Percentiles rank a stretch among this genome's conserved stretches.
These are phyloP conservation scores for Haplosporangium sp. DNA, from an alignment of 371 early-diverging fungal genomes.

Conservation along the genomic window DNA sequence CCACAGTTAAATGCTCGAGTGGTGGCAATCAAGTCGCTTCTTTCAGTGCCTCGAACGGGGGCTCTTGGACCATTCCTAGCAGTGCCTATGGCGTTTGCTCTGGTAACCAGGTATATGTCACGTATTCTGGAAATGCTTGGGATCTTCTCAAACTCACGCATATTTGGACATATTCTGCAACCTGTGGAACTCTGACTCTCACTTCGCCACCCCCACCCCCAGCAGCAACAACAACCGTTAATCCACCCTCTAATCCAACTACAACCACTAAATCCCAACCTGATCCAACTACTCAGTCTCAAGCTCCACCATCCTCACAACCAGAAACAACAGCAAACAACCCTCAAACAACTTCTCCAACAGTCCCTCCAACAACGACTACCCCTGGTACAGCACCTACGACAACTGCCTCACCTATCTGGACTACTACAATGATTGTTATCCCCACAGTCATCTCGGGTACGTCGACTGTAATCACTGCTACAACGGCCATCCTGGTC, in stretches of 20 bases:
- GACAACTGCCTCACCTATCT: neutral
- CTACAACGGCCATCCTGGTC: neutral
- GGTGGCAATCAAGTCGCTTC: slow-evolving; percentile 15
- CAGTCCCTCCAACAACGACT: slow-evolving; percentile 6
- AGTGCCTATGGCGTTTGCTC: slow-evolving; percentile 23
- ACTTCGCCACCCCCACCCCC: slow-evolving; percentile 28
- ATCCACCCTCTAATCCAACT: slow-evolving; percentile 11
- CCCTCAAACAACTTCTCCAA: neutral
- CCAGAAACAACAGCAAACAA: neutral
- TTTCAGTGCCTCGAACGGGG: slow-evolving; percentile 16
- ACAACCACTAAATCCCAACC: slow-evolving; percentile 9
- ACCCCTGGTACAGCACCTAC: neutral
- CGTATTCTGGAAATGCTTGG: slow-evolving; percentile 19
- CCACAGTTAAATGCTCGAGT: slow-evolving; percentile 33
- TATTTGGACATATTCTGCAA: slow-evolving; percentile 11
- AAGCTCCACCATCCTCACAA: slow-evolving; percentile 1
- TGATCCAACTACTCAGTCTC: slow-evolving; percentile 1
- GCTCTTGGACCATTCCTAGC: slow-evolving; percentile 33
- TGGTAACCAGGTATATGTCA: slow-evolving; percentile 25
- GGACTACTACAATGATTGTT: slow-evolving; percentile 12
- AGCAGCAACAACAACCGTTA: slow-evolving; percentile 7
- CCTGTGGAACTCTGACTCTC: slow-evolving; percentile 21
- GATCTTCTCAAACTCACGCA: slow-evolving; percentile 18
- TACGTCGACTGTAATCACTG: neutral
- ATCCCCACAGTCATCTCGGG: slow-evolving; percentile 16